Conservation (phyloP, 225 moss, liverwort and hornwort species). For the Marchantia paleacea region DNA sequence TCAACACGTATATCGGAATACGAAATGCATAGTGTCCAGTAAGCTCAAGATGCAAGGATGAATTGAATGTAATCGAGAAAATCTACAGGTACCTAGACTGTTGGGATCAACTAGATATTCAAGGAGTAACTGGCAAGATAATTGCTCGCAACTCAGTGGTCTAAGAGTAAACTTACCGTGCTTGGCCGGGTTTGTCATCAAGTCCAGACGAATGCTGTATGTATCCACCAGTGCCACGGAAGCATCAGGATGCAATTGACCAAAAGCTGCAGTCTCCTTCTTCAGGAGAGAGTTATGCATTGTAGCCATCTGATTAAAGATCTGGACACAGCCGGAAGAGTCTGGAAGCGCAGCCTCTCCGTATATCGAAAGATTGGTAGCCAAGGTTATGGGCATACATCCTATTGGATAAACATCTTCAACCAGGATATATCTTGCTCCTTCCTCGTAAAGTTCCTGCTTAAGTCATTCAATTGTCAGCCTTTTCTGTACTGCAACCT, state of each 20-base stretch:
- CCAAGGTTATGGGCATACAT: conserved; percentile 28
- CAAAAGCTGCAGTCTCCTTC: conserved; percentile 34
- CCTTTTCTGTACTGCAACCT: no score
- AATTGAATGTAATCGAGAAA: no score
- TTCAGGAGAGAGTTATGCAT: conserved; percentile 51
- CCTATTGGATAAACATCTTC: conserved; percentile 64
- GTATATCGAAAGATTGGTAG: conserved; percentile 6
- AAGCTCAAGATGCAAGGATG: no score
- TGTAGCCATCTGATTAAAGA: conserved; percentile 39
- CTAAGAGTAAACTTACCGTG: conserved; percentile 38
- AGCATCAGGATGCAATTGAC: conserved; percentile 32
- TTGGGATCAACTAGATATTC: no score
- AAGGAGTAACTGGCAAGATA: no score
- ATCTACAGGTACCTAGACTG: no score
- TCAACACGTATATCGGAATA: no score
- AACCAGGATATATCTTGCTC: conserved; percentile 63
- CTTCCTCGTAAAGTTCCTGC: conserved; percentile 63
- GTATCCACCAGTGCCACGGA: conserved; percentile 53
- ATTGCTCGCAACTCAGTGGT: no score
- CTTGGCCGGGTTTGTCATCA: conserved; percentile 39
- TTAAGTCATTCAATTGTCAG: no score
- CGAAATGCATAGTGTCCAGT: no score
- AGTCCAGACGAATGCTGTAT: conserved; percentile 37
- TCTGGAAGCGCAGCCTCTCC: conserved; percentile 26
- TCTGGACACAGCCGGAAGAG: conserved; percentile 48